Evolutionary conservation across 202 grass and related monocot genomes (phyloP), one percentile per base, ranked within the genome.

Genomic region (Setaria italica): DNA sequence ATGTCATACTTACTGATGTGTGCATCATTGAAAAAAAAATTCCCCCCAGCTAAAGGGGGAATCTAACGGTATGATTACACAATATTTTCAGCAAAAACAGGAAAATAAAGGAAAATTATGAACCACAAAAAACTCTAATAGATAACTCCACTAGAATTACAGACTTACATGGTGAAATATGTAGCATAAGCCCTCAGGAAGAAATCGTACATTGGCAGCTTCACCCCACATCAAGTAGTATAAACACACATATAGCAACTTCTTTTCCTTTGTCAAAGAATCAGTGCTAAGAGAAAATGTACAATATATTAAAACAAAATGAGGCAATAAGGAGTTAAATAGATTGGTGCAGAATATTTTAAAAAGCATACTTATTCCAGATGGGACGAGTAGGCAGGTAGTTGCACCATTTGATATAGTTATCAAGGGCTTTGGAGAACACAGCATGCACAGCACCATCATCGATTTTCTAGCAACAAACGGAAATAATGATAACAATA

Each of bases 141-240:
- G 19, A 74, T 43, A 68, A 62, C 13, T 69, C 62, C 11, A 21
- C 14, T 67, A 64, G 46, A 90, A 84, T 60, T 57, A 48, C 32
- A 9, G 55, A 95, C 95, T 98, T 89, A 98, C 93, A 82, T 94
- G 84, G 95, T 98, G 91, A 89, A 95, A 95, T 82, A 98, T 95
- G 72, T 95, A 98, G 86, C 95, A 98, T 84, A 98, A 89, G 46
- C 91, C 90, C 73, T 98, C 95, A 51, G 95, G 91, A 87, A 98
- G 91, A 87, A 95, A 98, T 71, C 95, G 87, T 66, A 98, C 35
- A 34, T 95, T 98, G 56, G 85, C 93, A 94, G 92, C 95, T 85
- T 98, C 95, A 69, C 95, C 95, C 95, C 95, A 98, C n/a, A 95
- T 95, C 62, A 98, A 87, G 89, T 90, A 98, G 87, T 94, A 98